Base-by-base conservation (phyloP, 352 stramenopile species). In the Phytopythium delawarense region DNA sequence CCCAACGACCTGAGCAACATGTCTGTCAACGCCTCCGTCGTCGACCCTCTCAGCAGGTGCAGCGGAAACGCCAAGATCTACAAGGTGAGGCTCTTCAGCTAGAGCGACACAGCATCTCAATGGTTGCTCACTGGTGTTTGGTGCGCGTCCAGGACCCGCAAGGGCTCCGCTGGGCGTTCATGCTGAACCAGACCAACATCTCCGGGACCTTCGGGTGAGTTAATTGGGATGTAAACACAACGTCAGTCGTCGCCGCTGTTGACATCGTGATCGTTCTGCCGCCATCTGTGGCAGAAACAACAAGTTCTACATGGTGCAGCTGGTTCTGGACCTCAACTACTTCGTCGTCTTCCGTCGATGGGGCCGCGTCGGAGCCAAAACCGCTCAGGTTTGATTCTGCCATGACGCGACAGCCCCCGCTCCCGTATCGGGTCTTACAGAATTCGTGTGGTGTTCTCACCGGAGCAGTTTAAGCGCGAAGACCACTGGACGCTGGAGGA, bases 251-350 rank as follows among this genome's bases (percentile, higher is more conserved):
- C 42, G 7, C 25, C 58, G 16, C 46, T 39, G 5, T 16, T 59
- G 51, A 57, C 32, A 15, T 28, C 16, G 34, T 54, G 15, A 12
- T 8, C n/a, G 3, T 32, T 30, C 16, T 32, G 9, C 21, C 21
- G 8, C 8, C 4, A 13, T 34, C 15, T 1, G 13, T 25, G 23
- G 12, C 56, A 91, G 81, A 16, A 87, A 89, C 72, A 91, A 91
- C 70, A 91, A 91, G 63, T 91, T 86, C 50, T 91, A 91, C 74
- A 76, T 81, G 76, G 68, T 72, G 30, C 79, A 89, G 59, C 62
- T 91, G 55, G 87, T 91, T 57, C 57, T 80, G 18, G 71, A 89
- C 48, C 20, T 61, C 35, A 56, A 40, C 11, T 3, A 58, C 5
- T 88, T 74, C 58, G 68, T 78, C 34, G 72, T 91, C 9, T 89